phyloP scores from a whole-genome alignment of 2,329 filamentous ascomycete genomes.

The Aspergillus sclerotialis region DNA sequence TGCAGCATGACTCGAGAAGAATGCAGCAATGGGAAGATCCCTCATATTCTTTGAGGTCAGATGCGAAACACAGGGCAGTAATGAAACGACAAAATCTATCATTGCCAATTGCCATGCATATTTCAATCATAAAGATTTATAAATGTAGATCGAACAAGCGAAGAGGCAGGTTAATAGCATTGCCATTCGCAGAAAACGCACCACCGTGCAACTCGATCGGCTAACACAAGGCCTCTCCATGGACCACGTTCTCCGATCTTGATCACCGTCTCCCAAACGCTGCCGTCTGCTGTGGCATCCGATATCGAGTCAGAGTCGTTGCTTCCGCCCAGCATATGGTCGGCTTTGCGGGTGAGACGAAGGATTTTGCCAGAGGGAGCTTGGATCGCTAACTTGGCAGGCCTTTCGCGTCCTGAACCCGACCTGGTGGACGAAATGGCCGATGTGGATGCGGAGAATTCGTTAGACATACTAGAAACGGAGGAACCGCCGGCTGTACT shows the following conservation, averaged over 20 bases:
- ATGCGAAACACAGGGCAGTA: too few relatives aligned
- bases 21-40: too few relatives aligned
- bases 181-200: constrained; percentile 66
- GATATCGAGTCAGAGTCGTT: constrained; percentile 26
- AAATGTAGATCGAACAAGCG: too few relatives aligned
- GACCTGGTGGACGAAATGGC: constrained; percentile 49
- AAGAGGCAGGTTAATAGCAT: constrained; percentile 38
- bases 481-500: constrained; percentile 47
- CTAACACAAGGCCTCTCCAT: constrained; percentile 58
- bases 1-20: too few relatives aligned
- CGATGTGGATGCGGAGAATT: constrained; percentile 36
- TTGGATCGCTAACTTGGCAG: constrained; percentile 92
- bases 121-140: too few relatives aligned
- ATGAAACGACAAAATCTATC: too few relatives aligned
- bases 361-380: constrained; percentile 92
- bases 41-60: too few relatives aligned
- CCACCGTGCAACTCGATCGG: constrained; percentile 60
- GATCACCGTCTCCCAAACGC: constrained; percentile 59
- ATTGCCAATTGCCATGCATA: too few relatives aligned
- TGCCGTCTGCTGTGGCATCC: constrained; percentile 43
- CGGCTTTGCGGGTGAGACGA: constrained; percentile 48
- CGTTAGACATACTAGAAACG: constrained; percentile 38
- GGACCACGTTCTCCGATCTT: constrained; percentile 58
- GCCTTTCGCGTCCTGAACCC: constrained; percentile 53
- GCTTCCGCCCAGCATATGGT: constrained; percentile 35